Conservation (phyloP, 139 green algal genomes). For the Protoeuglena noctilucae region DNA sequence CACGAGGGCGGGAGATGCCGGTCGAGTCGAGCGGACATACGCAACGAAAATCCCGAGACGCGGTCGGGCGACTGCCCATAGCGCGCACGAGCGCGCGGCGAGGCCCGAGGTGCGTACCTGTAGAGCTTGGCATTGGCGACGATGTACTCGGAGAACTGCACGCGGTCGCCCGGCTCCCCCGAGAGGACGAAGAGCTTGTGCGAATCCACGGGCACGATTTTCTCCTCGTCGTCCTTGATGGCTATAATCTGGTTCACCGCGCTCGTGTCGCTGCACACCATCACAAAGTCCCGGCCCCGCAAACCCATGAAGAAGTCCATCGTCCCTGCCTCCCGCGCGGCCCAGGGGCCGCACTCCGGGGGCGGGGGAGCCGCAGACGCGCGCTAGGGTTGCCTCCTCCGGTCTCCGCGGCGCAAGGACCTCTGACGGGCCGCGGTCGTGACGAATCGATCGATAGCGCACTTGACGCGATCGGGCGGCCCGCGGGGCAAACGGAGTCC, state of each 20-base stretch:
- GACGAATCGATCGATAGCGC: not conserved
- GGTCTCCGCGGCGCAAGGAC: too few species aligned
- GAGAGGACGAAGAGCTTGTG: conserved; percentile 78
- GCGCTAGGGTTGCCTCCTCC: too few species aligned
- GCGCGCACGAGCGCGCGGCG: too few species aligned
- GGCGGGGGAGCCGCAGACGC: too few species aligned
- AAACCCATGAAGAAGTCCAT: conserved; percentile 68
- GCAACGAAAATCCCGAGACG: too few species aligned
- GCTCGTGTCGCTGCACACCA: conserved; percentile 79
- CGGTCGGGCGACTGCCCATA: not conserved
- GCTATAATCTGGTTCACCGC: conserved; percentile 81
- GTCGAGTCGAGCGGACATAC: too few species aligned
- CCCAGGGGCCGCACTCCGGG: too few species aligned
- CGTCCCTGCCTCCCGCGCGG: not conserved
- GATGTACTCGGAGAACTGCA: conserved; percentile 67
- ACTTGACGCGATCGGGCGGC: too few species aligned
- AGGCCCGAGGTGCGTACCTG: too few species aligned
- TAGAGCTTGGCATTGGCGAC: conserved; percentile 88
- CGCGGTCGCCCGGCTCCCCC: conserved; percentile 76
- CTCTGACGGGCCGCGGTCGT: conserved; percentile 21
- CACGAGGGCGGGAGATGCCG: not conserved
- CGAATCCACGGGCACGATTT: conserved; percentile 64
- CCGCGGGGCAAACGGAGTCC: too few species aligned
- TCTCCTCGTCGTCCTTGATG: conserved; percentile 95
- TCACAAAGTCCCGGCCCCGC: conserved; percentile 76